Base-by-base conservation (phyloP, 176 grass and related monocot genomes). In the Aechmea fasciata region DNA sequence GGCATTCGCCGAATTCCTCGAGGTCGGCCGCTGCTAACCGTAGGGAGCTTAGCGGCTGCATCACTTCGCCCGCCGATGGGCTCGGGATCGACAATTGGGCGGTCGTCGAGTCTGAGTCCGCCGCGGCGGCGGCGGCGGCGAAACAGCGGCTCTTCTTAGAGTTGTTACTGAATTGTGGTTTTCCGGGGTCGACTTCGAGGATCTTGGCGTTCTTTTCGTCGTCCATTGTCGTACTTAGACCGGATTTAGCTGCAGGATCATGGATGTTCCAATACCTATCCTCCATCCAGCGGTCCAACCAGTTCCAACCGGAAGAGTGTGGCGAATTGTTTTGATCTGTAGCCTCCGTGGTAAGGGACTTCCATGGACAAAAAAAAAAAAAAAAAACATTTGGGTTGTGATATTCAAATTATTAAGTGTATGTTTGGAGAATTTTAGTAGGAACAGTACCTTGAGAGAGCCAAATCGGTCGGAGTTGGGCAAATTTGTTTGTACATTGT, bases 151-250 rank as follows among this genome's bases (percentile, higher is more conserved):
- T 85, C 47, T 89, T 86, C 79, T 8, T 17, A 13, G 52, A 15
- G n/a, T 3, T 15, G 52, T 57, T 17, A 15, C 5, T 57, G 51
- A 73, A 79, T 69, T 85, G 83, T 0, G 94, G 94, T 79, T 99
- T 99, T 57, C 89, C 94, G 4, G 87, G 81, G 69, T 99, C 94
- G 63, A 99, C 81, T 82, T 93, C 89, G 0, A 99, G 79, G 11
- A 99, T 99, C 76, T 99, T 99, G 65, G 84, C 86, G 76, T 88
- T 90, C 84, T 81, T 92, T 69, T 87, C 89, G 52, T 99, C 90
- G 2, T 99, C 89, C 77, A 74, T 69, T 7, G 33, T 41, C 7
- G 33, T 41, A 41, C 33, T 7, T 1, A 41, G 33, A 41, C 33
- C 1, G 33, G 33, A 41, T 41, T 41, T 41, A 41, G 33, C 5